Evolutionary conservation across 139 green algal genomes (phyloP).

Genomic region (Chlamydomonas sp.): DNA sequence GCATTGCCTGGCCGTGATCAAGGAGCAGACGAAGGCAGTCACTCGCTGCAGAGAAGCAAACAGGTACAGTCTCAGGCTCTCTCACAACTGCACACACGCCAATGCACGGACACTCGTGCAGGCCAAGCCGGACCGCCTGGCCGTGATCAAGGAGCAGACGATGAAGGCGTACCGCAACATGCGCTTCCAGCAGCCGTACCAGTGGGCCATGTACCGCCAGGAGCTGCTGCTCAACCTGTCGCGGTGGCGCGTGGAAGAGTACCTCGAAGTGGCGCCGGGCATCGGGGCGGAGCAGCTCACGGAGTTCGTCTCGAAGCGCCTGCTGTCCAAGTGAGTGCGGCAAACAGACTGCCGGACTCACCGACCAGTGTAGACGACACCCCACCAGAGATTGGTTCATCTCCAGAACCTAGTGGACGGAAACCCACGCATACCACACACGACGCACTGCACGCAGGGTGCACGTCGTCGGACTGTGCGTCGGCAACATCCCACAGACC

Average conservation of each 20-base stretch:
- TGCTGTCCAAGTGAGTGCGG: constrained; percentile 20
- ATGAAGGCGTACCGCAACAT: constrained; percentile 56
- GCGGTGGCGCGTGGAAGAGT: constrained; percentile 68
- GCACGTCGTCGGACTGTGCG: constrained; percentile 32
- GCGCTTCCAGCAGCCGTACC: constrained; percentile 64
- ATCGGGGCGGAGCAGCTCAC: constrained; percentile 35
- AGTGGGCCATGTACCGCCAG: constrained; percentile 65
- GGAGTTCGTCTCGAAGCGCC: constrained; percentile 22
- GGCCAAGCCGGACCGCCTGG: constrained; percentile 60
- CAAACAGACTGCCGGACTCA: too few species aligned
- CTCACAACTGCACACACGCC: too few species aligned
- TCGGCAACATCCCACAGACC: constrained; percentile 46
- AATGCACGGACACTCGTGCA: too few species aligned
- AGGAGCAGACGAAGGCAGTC: too few species aligned
- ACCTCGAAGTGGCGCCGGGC: constrained; percentile 43
- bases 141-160: constrained; percentile 50
- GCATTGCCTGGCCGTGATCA: too few species aligned
- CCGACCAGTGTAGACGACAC: too few species aligned
- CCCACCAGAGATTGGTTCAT: too few species aligned
- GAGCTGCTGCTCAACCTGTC: constrained; percentile 37
- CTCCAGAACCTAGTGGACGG: too few species aligned
- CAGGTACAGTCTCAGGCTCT: too few species aligned
- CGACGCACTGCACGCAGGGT: too few species aligned
- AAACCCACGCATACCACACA: too few species aligned
- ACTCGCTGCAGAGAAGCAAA: too few species aligned